These are phyloP conservation scores for Lenzites betulinus DNA, from an alignment of 768 basidiomycete genomes.

Conservation along the genomic window DNA sequence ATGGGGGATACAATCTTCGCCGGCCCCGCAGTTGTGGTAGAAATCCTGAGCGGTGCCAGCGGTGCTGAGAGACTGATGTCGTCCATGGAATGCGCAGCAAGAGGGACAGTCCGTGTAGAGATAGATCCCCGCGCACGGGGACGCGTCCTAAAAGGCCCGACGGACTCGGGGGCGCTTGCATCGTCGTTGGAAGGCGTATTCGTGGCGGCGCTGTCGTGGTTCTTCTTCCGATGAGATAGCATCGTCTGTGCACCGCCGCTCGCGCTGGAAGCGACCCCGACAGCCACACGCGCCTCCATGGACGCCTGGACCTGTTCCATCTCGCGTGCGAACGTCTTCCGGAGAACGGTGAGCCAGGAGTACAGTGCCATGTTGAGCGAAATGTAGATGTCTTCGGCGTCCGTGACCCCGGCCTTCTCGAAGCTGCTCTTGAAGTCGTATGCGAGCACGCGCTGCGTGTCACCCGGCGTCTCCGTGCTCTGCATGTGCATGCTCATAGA, in stretches of 20 bases:
- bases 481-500: slow-evolving; percentile 83
- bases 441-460: slow-evolving; percentile 43
- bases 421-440: slow-evolving; percentile 80
- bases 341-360: slow-evolving; percentile 76
- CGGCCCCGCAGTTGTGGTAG: neutral
- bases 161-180: neutral
- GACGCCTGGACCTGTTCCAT: slow-evolving; percentile 71
- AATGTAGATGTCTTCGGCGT: slow-evolving; percentile 80
- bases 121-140: slow-evolving; percentile 10
- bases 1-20: slow-evolving; percentile 9
- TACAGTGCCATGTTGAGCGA: slow-evolving; percentile 82
- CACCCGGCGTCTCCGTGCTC: slow-evolving; percentile 44
- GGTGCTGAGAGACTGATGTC: neutral
- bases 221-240: slow-evolving; percentile 10
- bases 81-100: slow-evolving; percentile 13
- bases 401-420: slow-evolving; percentile 45
- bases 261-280: neutral
- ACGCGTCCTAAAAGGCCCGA: slow-evolving; percentile 1
- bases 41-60: slow-evolving; percentile 2
- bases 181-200: neutral
- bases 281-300: slow-evolving; percentile 47
- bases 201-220: neutral
- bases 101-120: slow-evolving; percentile 9
- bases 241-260: slow-evolving; percentile 1
- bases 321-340: slow-evolving; percentile 74